Evolutionary conservation across 495 filamentous ascomycete genomes (phyloP).

Genomic region (Lasiosphaeriaceae sp.): DNA sequence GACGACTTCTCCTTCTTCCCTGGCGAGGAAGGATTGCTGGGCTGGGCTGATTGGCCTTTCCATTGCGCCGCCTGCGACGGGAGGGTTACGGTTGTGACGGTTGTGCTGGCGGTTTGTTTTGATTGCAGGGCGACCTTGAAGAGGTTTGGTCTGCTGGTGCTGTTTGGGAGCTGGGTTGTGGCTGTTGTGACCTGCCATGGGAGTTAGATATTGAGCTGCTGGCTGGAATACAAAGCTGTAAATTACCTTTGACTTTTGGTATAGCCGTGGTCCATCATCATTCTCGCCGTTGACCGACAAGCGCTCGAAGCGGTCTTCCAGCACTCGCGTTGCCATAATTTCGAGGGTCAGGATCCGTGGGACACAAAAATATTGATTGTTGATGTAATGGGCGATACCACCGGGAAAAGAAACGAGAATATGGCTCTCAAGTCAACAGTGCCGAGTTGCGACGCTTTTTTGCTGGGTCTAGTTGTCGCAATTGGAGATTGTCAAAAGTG

Average conservation of each 20-base stretch:
- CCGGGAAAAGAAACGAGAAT: neutral
- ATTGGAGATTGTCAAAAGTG: conserved; percentile 2
- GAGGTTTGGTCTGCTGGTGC: conserved; percentile 63
- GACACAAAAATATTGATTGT: no score
- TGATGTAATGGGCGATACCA: no score
- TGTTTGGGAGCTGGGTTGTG: conserved; percentile 53
- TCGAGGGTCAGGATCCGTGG: no score
- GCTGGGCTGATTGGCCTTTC: conserved; percentile 21
- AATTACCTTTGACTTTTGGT: conserved; percentile 68
- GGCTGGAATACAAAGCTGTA: neutral
- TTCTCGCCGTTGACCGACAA: conserved; percentile 81
- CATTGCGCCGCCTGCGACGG: conserved; percentile 63
- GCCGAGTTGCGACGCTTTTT: conserved; percentile 4
- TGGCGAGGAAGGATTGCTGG: conserved; percentile 22
- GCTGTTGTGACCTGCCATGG: conserved; percentile 51
- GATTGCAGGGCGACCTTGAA: conserved; percentile 81
- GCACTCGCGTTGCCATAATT: conserved; percentile 46
- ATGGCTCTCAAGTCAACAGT: neutral
- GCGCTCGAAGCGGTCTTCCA: conserved; percentile 80
- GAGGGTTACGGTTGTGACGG: conserved; percentile 57
- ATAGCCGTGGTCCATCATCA: conserved; percentile 49
- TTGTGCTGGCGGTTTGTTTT: conserved; percentile 44
- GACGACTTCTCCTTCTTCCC: conserved; percentile 22
- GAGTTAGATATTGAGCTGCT: neutral
- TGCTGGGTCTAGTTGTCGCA: conserved; percentile 6